Conservation (phyloP, 2,329 filamentous ascomycete species). For the Botrytis hyacinthi region DNA sequence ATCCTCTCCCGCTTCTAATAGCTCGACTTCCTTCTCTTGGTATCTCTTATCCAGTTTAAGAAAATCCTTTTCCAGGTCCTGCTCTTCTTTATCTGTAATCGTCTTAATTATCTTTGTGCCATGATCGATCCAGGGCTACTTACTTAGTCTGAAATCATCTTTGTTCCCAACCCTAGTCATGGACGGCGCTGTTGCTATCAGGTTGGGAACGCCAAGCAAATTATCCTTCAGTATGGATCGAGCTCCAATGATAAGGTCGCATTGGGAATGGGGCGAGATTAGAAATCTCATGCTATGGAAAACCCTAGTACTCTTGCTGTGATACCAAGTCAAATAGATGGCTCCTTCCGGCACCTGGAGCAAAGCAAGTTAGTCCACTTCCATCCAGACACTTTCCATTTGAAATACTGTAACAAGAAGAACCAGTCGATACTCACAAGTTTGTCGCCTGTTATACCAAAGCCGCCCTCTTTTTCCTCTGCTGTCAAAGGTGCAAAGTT, state of each 20-base stretch:
- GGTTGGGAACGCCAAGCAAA: constrained; percentile 22
- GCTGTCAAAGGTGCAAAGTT: constrained; percentile 22
- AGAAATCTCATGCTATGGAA: constrained; percentile 32
- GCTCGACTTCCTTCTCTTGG: background rate
- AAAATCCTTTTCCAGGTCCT: fast-evolving
- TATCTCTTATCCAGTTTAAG: background rate
- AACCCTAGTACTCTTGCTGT: constrained; percentile 25
- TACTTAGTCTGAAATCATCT: fast-evolving
- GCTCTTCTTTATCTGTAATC: background rate
- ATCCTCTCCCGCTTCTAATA: background rate
- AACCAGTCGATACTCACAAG: background rate
- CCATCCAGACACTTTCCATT: background rate
- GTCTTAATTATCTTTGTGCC: background rate
- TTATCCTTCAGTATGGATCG: constrained; percentile 25
- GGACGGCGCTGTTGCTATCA: constrained; percentile 10
- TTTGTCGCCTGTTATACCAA: constrained; percentile 24
- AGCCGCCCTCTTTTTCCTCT: constrained; percentile 22
- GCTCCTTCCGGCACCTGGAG: constrained; percentile 24
- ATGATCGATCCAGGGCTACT: background rate
- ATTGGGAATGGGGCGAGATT: constrained; percentile 22
- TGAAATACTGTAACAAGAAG: background rate
- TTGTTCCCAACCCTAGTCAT: background rate
- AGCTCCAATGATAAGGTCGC: constrained; percentile 27
- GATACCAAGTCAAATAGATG: constrained; percentile 27
- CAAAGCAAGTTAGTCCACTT: background rate